Conservation (phyloP, 805 yeast species). For the Maudiozyma serrabonitensis region DNA sequence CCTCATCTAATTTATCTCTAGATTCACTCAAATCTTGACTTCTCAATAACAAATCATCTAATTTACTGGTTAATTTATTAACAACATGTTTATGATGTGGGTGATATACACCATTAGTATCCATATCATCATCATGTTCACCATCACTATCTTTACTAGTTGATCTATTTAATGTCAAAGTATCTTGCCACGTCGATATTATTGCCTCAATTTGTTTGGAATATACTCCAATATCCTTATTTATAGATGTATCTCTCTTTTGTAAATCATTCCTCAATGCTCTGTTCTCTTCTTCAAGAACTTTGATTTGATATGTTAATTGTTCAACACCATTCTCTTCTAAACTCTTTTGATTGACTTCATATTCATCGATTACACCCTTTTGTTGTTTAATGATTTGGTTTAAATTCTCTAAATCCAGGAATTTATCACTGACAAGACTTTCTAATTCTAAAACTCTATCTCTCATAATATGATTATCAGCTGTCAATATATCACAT, state of each 20-base stretch:
- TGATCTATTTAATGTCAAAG: background rate
- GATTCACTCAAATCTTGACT: slow-evolving; percentile 34
- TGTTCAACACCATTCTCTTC: slow-evolving; percentile 39
- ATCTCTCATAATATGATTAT: slow-evolving; percentile 34
- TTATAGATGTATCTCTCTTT: slow-evolving; percentile 27
- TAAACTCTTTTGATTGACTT: slow-evolving; percentile 31
- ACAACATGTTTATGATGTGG: slow-evolving; percentile 27
- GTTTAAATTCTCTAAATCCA: slow-evolving; percentile 45
- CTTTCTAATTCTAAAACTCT: slow-evolving; percentile 41
- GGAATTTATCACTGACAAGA: slow-evolving; percentile 42
- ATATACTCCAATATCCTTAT: slow-evolving; percentile 20
- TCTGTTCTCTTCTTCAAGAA: slow-evolving; percentile 36
- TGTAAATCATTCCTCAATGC: slow-evolving; percentile 33
- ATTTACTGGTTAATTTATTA: slow-evolving; percentile 41
- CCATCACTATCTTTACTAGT: background rate
- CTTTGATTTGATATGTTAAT: slow-evolving; percentile 38
- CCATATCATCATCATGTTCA: slow-evolving; percentile 3
- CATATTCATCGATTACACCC: slow-evolving; percentile 35
- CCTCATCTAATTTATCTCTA: slow-evolving; percentile 25
- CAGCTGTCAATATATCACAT: slow-evolving; percentile 31
- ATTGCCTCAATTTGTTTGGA: slow-evolving; percentile 23
- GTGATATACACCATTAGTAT: background rate
- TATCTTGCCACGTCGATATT: slow-evolving; percentile 16
- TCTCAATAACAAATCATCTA: slow-evolving; percentile 44
- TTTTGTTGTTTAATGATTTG: slow-evolving; percentile 46